Conservation (phyloP, 306 rosid genomes). For the Carpinus fangiana region DNA sequence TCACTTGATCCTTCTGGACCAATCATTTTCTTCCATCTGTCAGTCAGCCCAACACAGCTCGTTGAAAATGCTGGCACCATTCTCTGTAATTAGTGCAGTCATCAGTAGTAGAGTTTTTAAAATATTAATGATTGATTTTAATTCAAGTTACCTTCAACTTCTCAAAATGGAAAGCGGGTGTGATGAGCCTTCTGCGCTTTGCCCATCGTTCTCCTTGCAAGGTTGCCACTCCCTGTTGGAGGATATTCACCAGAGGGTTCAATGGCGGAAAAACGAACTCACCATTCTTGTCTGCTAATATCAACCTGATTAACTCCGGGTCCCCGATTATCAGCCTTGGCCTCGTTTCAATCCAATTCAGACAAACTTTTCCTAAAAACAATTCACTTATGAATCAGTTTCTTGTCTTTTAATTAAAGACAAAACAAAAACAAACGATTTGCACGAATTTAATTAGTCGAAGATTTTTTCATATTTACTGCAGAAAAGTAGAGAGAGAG, state of each 20-base stretch:
- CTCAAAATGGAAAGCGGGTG: constrained; percentile 49
- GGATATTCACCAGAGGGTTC: constrained; percentile 39
- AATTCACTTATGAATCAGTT: background rate
- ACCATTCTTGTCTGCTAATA: constrained; percentile 35
- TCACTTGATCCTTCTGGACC: constrained; percentile 34
- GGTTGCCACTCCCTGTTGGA: constrained; percentile 37
- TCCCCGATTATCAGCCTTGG: constrained; percentile 45
- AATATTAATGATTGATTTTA: too few relatives aligned
- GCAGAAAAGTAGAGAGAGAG: background rate
- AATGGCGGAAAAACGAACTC: constrained; percentile 33
- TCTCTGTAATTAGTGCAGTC: constrained; percentile 10
- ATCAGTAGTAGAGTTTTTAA: too few relatives aligned
- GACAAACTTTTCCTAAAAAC: constrained; percentile 32
- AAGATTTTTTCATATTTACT: background rate
- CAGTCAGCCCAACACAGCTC: constrained; percentile 36
- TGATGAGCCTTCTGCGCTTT: constrained; percentile 40
- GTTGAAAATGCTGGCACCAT: constrained; percentile 48
- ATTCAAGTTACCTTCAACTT: constrained; percentile 36
- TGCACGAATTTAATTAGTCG: too few relatives aligned
- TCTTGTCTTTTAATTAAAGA: background rate
- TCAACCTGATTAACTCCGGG: constrained; percentile 32
- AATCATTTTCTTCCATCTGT: constrained; percentile 31
- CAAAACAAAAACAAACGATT: too few relatives aligned
- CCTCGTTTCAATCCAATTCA: constrained; percentile 38
- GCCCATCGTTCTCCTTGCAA: constrained; percentile 47